phyloP scores from a whole-genome alignment of 2,329 filamentous ascomycete species.

The Colletotrichum cereale region DNA sequence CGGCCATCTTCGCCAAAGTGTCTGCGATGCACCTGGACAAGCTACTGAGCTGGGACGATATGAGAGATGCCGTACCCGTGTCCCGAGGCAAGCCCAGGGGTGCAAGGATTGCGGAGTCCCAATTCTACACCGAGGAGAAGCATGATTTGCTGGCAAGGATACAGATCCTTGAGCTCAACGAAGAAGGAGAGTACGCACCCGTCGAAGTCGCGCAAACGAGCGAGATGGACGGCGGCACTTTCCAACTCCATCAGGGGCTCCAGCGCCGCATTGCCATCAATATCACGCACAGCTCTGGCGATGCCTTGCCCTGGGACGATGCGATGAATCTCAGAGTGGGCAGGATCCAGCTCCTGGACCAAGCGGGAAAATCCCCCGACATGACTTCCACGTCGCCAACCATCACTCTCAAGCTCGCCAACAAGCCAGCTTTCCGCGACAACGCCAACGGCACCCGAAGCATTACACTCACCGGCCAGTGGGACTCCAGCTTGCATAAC shows the following conservation, averaged over 20 bases:
- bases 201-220: constrained; percentile 92
- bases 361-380: constrained; percentile 86
- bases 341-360: constrained; percentile 85
- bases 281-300: constrained; percentile 91
- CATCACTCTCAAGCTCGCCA: constrained; percentile 81
- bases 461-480: constrained; percentile 89
- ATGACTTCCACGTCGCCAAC: constrained; percentile 79
- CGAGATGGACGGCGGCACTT: constrained; percentile 88
- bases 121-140: constrained; percentile 93
- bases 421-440: constrained; percentile 82
- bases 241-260: constrained; percentile 94
- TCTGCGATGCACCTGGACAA: constrained; percentile 97
- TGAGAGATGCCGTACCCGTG: constrained; percentile 81
- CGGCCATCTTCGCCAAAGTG: constrained; percentile 92
- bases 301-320: constrained; percentile 89
- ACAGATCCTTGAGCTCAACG: constrained; percentile 91
- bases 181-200: constrained; percentile 89
- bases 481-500: constrained; percentile 94
- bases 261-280: constrained; percentile 90
- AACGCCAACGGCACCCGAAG: constrained; percentile 92
- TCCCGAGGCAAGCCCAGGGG: constrained; percentile 68
- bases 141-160: constrained; percentile 92
- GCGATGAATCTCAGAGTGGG: constrained; percentile 83
- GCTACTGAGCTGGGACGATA: constrained; percentile 98
- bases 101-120: constrained; percentile 83